Conservation (phyloP, 331 rosid genomes). For the Spiraea crenata region DNA sequence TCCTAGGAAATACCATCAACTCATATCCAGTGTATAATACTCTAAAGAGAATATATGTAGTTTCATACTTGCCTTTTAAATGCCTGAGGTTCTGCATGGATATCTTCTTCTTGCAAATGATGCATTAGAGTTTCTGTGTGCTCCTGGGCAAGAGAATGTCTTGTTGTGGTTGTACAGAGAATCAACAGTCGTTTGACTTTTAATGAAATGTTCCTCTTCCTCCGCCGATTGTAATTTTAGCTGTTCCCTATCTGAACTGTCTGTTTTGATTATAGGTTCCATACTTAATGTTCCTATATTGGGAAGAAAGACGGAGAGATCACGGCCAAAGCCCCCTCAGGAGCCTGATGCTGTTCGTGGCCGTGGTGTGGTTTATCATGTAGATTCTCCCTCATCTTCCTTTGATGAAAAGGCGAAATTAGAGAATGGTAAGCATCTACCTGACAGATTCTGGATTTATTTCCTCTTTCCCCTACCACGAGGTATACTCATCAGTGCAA, state of each 20-base stretch:
- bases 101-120: neutral
- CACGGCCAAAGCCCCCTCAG: constrained; percentile 53
- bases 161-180: neutral
- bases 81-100: neutral
- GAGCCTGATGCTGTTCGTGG: constrained; percentile 34
- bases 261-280: constrained; percentile 47
- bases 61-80: neutral
- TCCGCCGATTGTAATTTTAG: neutral
- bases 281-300: constrained; percentile 39
- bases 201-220: neutral
- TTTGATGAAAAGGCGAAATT: constrained; percentile 38
- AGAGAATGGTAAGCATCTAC: constrained; percentile 24
- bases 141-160: neutral
- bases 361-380: constrained; percentile 34
- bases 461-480: neutral
- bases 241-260: neutral
- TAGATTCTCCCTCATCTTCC: constrained; percentile 46
- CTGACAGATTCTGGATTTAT: neutral
- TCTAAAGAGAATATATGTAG: neutral
- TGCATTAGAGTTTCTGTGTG: neutral
- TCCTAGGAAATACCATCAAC: constrained; percentile 8
- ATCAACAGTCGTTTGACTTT: neutral
- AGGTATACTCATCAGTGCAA: neutral
- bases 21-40: neutral
- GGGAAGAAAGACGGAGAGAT: constrained; percentile 47